phyloP scores from a whole-genome alignment of 2,329 filamentous ascomycete species.

The Capronia coronata region DNA sequence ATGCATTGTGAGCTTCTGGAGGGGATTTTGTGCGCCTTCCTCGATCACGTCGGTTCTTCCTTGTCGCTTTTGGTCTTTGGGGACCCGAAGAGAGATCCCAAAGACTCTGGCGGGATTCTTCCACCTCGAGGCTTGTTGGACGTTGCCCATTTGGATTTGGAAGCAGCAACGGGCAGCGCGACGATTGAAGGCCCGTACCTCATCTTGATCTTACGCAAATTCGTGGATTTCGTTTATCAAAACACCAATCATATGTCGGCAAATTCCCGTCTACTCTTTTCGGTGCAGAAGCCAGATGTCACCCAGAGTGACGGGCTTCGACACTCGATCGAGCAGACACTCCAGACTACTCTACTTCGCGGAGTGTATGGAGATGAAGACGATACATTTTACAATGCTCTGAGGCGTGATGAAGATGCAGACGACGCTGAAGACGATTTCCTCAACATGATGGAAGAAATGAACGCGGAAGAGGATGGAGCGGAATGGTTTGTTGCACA shows the following conservation, averaged over 20 bases:
- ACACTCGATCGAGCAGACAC: slow-evolving; percentile 23
- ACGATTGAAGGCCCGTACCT: slow-evolving; percentile 35
- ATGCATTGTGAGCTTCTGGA: slow-evolving; percentile 18
- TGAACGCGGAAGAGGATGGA: slow-evolving; percentile 31
- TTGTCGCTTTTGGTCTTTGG: slow-evolving; percentile 25
- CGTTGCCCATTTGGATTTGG: slow-evolving; percentile 22
- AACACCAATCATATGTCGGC: slow-evolving; percentile 9
- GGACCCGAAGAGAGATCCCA: background rate
- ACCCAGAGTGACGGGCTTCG: slow-evolving; percentile 2
- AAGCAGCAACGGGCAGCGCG: slow-evolving; percentile 28
- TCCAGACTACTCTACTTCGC: slow-evolving; percentile 40
- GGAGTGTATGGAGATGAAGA: slow-evolving; percentile 38
- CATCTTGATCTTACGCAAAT: slow-evolving; percentile 34
- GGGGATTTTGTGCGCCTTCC: slow-evolving; percentile 20
- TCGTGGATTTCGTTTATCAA: slow-evolving; percentile 28
- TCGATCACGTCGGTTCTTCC: slow-evolving; percentile 26
- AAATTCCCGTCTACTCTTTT: slow-evolving; percentile 23
- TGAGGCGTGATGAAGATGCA: slow-evolving; percentile 26
- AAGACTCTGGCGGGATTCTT: slow-evolving; percentile 16
- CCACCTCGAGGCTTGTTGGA: slow-evolving; percentile 33
- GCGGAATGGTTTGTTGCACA: slow-evolving; percentile 51
- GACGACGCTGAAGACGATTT: slow-evolving; percentile 21
- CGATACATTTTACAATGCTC: slow-evolving; percentile 29
- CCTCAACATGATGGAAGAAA: slow-evolving; percentile 4
- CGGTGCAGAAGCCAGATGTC: background rate